phyloP scores from a whole-genome alignment of 306 rosid genomes.

The Quercus cerris region DNA sequence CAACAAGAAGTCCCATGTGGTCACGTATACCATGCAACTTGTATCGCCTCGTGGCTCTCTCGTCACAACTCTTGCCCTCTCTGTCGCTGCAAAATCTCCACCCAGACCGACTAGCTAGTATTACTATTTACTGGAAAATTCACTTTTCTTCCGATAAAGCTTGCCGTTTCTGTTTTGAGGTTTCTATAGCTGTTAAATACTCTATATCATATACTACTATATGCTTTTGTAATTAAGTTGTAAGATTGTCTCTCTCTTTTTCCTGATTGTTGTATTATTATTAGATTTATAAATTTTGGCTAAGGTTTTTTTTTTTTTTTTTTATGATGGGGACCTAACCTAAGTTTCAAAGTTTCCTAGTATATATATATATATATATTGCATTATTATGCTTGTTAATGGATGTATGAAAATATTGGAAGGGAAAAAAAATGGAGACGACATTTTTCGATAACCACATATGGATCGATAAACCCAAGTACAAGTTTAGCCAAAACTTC shows the following conservation, averaged over 20 bases:
- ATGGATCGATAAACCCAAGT: too few species aligned
- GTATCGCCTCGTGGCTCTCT: conserved; percentile 64
- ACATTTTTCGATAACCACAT: too few species aligned
- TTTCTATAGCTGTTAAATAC: neutral
- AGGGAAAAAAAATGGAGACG: too few species aligned
- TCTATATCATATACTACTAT: neutral
- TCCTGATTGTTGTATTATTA: neutral
- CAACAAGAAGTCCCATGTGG: conserved; percentile 47
- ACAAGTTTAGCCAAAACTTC: too few species aligned
- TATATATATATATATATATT: too few species aligned
- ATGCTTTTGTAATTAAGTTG: neutral
- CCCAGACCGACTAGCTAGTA: neutral
- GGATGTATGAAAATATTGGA: too few species aligned
- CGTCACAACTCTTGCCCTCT: conserved; percentile 58
- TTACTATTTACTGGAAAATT: neutral
- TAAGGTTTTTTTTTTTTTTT: too few species aligned
- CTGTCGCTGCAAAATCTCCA: conserved; percentile 53
- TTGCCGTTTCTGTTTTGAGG: neutral
- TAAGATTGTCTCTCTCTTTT: neutral
- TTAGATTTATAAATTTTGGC: neutral
- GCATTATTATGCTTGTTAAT: too few species aligned
- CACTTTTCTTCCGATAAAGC: neutral
- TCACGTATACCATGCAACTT: conserved; percentile 56
- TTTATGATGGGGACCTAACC: neutral
- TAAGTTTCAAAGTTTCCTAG: too few species aligned